Evolutionary conservation across 108 stramenopile genomes (phyloP).

Genomic region (Bacterosira constricta): DNA sequence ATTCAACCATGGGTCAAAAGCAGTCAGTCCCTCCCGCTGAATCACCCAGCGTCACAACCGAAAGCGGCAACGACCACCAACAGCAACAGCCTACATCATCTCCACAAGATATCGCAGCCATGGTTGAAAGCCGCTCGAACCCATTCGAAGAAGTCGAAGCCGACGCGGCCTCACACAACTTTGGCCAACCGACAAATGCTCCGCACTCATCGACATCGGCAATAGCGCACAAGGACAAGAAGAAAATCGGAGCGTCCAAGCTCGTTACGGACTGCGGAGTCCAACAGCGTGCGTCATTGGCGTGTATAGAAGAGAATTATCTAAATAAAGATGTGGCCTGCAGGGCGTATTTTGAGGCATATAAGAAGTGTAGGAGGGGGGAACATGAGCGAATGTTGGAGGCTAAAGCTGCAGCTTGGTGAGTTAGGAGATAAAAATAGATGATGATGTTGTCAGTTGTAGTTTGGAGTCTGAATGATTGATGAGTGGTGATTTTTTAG

Average conservation of each 20-base stretch:
- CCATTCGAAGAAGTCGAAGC: constrained; percentile 3
- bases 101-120: constrained; percentile 1
- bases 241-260: constrained; percentile 43
- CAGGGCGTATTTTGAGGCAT: constrained; percentile 71
- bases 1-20: constrained; percentile 8
- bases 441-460: no score
- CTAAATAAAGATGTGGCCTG: constrained; percentile 64
- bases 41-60: neutral
- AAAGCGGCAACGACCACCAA: neutral
- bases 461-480: no score
- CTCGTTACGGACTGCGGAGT: constrained; percentile 70
- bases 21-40: neutral
- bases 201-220: neutral
- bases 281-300: constrained; percentile 64
- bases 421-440: no score
- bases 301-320: constrained; percentile 83
- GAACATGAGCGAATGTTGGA: constrained; percentile 75
- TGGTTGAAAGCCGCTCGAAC: neutral
- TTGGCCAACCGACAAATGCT: constrained; percentile 39
- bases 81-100: neutral
- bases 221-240: neutral
- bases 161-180: constrained; percentile 42
- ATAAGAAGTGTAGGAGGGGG: constrained; percentile 72
- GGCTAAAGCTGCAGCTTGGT: constrained; percentile 39
- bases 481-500: no score